Conservation (phyloP, 768 basidiomycete species). For the Podaxis sp. region DNA sequence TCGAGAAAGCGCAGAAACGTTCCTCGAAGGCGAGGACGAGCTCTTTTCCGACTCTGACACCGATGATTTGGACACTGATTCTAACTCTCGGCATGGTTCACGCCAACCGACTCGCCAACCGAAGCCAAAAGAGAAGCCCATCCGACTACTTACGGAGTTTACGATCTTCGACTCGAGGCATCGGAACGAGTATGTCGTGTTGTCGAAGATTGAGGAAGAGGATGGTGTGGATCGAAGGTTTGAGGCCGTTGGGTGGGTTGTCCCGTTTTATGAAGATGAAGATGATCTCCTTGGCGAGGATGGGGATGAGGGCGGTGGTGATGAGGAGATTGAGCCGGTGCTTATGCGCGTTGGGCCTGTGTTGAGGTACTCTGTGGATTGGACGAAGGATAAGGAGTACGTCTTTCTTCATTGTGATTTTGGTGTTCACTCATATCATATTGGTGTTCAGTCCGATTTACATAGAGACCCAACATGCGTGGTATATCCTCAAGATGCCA, state of each 20-base stretch:
- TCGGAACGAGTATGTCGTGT: slow-evolving; percentile 44
- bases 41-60: background rate
- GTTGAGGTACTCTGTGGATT: slow-evolving; percentile 50
- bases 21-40: slow-evolving; percentile 14
- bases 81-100: background rate
- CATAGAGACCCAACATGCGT: slow-evolving; percentile 63
- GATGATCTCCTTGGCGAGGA: slow-evolving; percentile 55
- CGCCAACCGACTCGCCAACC: background rate
- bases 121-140: slow-evolving; percentile 13
- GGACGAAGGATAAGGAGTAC: slow-evolving; percentile 48
- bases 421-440: background rate
- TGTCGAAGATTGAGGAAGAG: slow-evolving; percentile 45
- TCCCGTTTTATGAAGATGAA: slow-evolving; percentile 39
- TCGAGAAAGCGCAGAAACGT: background rate
- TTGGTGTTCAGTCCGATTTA: slow-evolving; percentile 51
- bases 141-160: slow-evolving; percentile 54
- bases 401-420: slow-evolving; percentile 23
- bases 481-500: slow-evolving; percentile 58
- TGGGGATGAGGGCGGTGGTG: slow-evolving; percentile 65
- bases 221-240: slow-evolving; percentile 40
- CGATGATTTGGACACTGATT: background rate
- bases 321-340: slow-evolving; percentile 36
- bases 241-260: slow-evolving; percentile 57
- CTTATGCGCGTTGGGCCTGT: slow-evolving; percentile 50
- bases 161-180: slow-evolving; percentile 57